phyloP scores from a whole-genome alignment of 345 rosid genomes.

The Citrus inodora region DNA sequence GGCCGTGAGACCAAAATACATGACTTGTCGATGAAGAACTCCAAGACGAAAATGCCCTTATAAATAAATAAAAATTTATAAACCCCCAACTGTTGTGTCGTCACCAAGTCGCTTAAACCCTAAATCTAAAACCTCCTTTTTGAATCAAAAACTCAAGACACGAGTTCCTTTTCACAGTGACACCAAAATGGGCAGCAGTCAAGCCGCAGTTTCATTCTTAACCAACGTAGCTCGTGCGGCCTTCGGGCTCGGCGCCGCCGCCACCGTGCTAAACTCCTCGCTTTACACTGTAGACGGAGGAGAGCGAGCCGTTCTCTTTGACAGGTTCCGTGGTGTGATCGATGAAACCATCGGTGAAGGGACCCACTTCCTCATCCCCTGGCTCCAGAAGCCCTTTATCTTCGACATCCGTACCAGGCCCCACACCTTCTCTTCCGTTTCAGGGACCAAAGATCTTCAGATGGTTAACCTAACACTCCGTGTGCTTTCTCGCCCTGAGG shows the following conservation, averaged over 20 bases:
- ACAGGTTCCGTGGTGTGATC: slow-evolving; percentile 84
- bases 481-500: slow-evolving; percentile 93
- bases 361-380: slow-evolving; percentile 84
- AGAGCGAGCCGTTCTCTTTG: slow-evolving; percentile 89
- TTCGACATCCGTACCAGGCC: slow-evolving; percentile 88
- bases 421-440: slow-evolving; percentile 90
- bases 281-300: slow-evolving; percentile 98
- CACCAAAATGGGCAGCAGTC: slow-evolving; percentile 67
- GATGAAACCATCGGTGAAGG: slow-evolving; percentile 85
- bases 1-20: not conserved
- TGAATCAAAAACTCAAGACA: too few species aligned
- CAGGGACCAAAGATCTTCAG: slow-evolving; percentile 98
- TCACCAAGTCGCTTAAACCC: not conserved
- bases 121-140: not conserved
- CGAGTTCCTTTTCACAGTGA: not conserved
- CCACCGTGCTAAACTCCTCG: slow-evolving; percentile 58
- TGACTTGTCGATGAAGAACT: not conserved
- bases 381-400: slow-evolving; percentile 84
- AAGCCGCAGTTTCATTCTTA: slow-evolving; percentile 72
- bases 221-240: slow-evolving; percentile 71
- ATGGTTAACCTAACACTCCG: slow-evolving; percentile 99
- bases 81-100: not conserved
- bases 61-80: not conserved
- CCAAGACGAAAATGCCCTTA: not conserved
- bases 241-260: slow-evolving; percentile 75